Evolutionary conservation across 2,329 filamentous ascomycete species (phyloP).

Genomic region (Fonsecaea nubica): DNA sequence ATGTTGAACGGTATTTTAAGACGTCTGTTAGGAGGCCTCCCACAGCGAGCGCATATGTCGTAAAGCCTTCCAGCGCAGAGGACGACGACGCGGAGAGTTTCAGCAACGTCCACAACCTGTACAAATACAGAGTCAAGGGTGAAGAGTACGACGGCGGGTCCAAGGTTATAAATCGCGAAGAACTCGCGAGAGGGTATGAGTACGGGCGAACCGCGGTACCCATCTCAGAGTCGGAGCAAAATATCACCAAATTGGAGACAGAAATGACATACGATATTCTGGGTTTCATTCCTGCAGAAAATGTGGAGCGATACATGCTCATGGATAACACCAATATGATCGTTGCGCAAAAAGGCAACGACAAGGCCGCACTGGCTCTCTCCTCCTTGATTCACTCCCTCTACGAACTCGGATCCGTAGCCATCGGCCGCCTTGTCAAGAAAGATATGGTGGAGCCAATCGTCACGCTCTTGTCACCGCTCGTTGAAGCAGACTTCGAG

Average conservation of each 20-base stretch:
- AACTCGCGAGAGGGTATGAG: slow-evolving; percentile 89
- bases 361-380: slow-evolving; percentile 81
- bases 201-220: slow-evolving; percentile 92
- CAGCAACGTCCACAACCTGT: slow-evolving; percentile 70
- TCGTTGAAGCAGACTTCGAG: slow-evolving; percentile 78
- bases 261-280: slow-evolving; percentile 77
- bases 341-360: slow-evolving; percentile 76
- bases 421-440: slow-evolving; percentile 80
- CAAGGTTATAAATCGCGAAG: slow-evolving; percentile 78
- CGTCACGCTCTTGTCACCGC: slow-evolving; percentile 79
- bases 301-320: slow-evolving; percentile 80
- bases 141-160: slow-evolving; percentile 77
- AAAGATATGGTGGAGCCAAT: slow-evolving; percentile 83
- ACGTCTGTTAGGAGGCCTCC: slow-evolving; percentile 77
- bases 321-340: slow-evolving; percentile 83
- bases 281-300: slow-evolving; percentile 78
- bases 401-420: slow-evolving; percentile 82
- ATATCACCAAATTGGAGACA: slow-evolving; percentile 87
- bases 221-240: slow-evolving; percentile 84
- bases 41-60: slow-evolving; percentile 77
- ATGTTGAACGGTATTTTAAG: slow-evolving; percentile 88
- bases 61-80: slow-evolving; percentile 45
- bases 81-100: slow-evolving; percentile 33
- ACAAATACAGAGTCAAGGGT: slow-evolving; percentile 81
- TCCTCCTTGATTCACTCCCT: slow-evolving; percentile 90